A percentile compares a stretch with the other conserved stretches of the same genome.
These are phyloP conservation scores for Rhynchosporium agropyri DNA, from an alignment of 2,329 filamentous ascomycete species.

Conservation along the genomic window DNA sequence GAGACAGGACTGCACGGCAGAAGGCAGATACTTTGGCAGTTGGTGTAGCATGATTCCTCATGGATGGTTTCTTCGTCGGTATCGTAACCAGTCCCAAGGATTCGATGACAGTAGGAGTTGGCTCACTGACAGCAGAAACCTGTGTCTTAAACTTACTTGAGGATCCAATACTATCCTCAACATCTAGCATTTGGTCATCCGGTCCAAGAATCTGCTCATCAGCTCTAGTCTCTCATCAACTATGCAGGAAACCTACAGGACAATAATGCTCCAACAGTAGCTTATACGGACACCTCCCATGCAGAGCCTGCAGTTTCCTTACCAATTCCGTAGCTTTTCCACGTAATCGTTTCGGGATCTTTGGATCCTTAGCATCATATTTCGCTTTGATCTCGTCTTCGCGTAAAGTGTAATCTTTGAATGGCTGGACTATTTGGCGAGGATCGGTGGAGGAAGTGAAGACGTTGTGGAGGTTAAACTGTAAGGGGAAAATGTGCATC, in stretches of 20 bases:
- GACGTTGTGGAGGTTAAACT: slow-evolving; percentile 91
- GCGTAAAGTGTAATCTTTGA: slow-evolving; percentile 83
- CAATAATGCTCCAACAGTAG: slow-evolving; percentile 82
- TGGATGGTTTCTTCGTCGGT: slow-evolving; percentile 41
- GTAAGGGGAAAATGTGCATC: slow-evolving; percentile 91
- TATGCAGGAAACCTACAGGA: slow-evolving; percentile 47
- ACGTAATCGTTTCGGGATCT: slow-evolving; percentile 68
- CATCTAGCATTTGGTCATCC: neutral
- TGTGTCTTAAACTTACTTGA: slow-evolving; percentile 37
- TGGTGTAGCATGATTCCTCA: slow-evolving; percentile 71
- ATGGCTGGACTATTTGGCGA: slow-evolving; percentile 68
- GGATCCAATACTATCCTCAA: slow-evolving; percentile 29
- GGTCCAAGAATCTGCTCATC: slow-evolving; percentile 25
- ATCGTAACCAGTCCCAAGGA: slow-evolving; percentile 37
- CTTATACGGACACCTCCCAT: slow-evolving; percentile 77
- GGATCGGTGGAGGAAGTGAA: slow-evolving; percentile 72
- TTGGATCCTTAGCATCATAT: slow-evolving; percentile 36
- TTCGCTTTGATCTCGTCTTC: slow-evolving; percentile 72
- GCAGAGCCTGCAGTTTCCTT: slow-evolving; percentile 67
- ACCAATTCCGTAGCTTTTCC: slow-evolving; percentile 63
- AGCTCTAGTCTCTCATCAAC: neutral
- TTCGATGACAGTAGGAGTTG: slow-evolving; percentile 16
- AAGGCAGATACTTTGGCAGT: slow-evolving; percentile 77
- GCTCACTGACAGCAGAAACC: slow-evolving; percentile 9
- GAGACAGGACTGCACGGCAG: slow-evolving; percentile 74